These are phyloP conservation scores for Paraphoma chrysanthemicola DNA, from an alignment of 2,329 filamentous ascomycete genomes.

Conservation along the genomic window DNA sequence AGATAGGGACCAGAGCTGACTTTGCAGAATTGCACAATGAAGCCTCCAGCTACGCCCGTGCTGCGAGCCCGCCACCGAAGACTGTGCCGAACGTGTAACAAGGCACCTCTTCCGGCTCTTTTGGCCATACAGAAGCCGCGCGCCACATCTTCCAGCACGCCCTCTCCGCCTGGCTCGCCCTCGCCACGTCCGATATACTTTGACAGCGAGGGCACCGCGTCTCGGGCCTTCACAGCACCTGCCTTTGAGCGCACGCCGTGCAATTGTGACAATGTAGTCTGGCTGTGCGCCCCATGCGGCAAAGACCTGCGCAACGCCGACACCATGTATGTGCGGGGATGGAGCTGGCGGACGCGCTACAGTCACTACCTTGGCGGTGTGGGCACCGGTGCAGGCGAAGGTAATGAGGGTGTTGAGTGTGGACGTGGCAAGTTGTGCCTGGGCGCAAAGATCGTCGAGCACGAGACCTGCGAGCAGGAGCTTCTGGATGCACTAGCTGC, in stretches of 20 bases:
- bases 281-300: conserved; percentile 87
- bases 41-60: conserved; percentile 72
- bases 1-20: conserved; percentile 22
- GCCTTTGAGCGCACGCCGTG: conserved; percentile 64
- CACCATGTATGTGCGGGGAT: conserved; percentile 70
- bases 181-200: conserved; percentile 22
- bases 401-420: conserved; percentile 86
- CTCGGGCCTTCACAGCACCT: conserved; percentile 51
- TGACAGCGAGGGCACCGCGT: conserved; percentile 7
- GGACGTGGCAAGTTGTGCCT: conserved; percentile 79
- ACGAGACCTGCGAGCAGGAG: conserved; percentile 84
- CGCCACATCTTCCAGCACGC: conserved; percentile 25
- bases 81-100: conserved; percentile 77
- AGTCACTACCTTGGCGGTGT: conserved; percentile 78
- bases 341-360: conserved; percentile 90
- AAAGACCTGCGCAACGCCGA: conserved; percentile 69
- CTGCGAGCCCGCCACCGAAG: conserved; percentile 80
- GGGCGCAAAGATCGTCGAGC: conserved; percentile 77
- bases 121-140: conserved; percentile 32
- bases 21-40: conserved; percentile 84
- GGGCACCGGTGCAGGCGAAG: conserved; percentile 86
- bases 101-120: conserved; percentile 70
- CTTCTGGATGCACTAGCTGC: conserved; percentile 62
- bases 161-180: conserved; percentile 32
- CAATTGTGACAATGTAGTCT: conserved; percentile 69